phyloP scores from a whole-genome alignment of 108 stramenopile species.

The Stephanodiscus minutulus region DNA sequence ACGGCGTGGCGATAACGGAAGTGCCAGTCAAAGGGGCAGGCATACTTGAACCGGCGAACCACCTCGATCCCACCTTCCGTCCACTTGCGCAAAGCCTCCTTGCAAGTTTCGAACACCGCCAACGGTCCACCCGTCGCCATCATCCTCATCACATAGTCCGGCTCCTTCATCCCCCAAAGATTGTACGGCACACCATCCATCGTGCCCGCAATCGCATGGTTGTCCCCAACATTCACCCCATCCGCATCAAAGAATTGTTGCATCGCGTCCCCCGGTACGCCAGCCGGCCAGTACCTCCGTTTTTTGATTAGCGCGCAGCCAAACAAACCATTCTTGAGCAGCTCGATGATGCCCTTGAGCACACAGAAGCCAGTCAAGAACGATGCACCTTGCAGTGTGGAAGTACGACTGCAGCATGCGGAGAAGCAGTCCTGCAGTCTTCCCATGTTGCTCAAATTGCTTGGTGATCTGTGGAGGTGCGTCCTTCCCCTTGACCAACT shows the following conservation, averaged over 20 bases:
- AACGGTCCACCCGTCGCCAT: slow-evolving; percentile 34
- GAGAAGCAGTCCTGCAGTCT: neutral
- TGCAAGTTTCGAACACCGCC: no score
- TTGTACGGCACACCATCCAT: slow-evolving; percentile 7
- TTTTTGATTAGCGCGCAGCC: slow-evolving; percentile 37
- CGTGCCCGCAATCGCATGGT: slow-evolving; percentile 1
- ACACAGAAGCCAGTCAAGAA: neutral
- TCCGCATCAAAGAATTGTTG: slow-evolving; percentile 19
- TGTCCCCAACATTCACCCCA: neutral
- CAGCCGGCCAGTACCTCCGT: slow-evolving; percentile 36
- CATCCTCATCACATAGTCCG: slow-evolving; percentile 41
- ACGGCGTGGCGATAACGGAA: no score
- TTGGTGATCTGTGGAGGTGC: no score
- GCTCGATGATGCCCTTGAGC: neutral
- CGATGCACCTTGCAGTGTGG: no score
- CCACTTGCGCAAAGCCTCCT: no score
- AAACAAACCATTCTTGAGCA: neutral
- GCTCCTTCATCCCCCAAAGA: slow-evolving; percentile 35
- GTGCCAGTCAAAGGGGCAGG: no score
- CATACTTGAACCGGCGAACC: no score
- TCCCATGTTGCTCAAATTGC: no score
- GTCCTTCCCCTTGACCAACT: slow-evolving; percentile 9
- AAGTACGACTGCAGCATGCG: no score
- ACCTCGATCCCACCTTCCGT: no score
- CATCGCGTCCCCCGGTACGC: slow-evolving; percentile 26